A percentile compares a stretch with the other conserved stretches of the same genome.
phyloP scores from a whole-genome alignment of 1,139 yeast species.

The Sugiyamaella neomexicana region DNA sequence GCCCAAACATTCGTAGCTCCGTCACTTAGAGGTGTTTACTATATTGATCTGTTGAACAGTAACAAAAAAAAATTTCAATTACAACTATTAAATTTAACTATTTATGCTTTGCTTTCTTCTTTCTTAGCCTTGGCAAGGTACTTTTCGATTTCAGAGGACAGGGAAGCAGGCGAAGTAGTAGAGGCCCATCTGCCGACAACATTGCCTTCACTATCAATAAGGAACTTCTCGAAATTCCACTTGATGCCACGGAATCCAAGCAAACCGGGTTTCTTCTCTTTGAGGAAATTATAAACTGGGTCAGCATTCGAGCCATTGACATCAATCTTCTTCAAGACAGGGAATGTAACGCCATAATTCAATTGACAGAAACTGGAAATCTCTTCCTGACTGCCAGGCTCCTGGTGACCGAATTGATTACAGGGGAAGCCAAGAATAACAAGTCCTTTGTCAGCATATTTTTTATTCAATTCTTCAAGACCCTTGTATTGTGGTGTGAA shows the following conservation, averaged over 20 bases:
- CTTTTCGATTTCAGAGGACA: conserved; percentile 52
- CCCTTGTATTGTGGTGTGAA: conserved; percentile 69
- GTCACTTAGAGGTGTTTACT: no score
- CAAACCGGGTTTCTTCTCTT: conserved; percentile 60
- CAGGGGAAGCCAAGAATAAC: conserved; percentile 90
- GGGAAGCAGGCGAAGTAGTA: conserved; percentile 61
- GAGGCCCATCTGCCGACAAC: conserved; percentile 73
- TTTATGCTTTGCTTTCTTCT: neutral
- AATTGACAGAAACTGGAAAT: conserved; percentile 63
- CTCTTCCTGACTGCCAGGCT: conserved; percentile 70
- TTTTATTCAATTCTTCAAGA: conserved; percentile 76
- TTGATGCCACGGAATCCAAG: conserved; percentile 79
- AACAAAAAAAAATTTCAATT: neutral
- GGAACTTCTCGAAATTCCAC: conserved; percentile 96
- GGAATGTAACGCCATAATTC: conserved; percentile 84
- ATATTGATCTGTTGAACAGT: no score
- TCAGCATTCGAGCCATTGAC: conserved; percentile 84
- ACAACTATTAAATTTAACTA: neutral
- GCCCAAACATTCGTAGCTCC: neutral
- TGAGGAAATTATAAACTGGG: conserved; percentile 77
- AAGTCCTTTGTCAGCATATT: conserved; percentile 73
- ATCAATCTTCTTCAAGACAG: conserved; percentile 79
- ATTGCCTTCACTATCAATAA: conserved; percentile 67
- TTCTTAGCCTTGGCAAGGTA: conserved; percentile 39
- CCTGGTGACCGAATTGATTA: conserved; percentile 88